Conservation (phyloP, 2,329 filamentous ascomycete genomes). For the Aspergillus sp. region DNA sequence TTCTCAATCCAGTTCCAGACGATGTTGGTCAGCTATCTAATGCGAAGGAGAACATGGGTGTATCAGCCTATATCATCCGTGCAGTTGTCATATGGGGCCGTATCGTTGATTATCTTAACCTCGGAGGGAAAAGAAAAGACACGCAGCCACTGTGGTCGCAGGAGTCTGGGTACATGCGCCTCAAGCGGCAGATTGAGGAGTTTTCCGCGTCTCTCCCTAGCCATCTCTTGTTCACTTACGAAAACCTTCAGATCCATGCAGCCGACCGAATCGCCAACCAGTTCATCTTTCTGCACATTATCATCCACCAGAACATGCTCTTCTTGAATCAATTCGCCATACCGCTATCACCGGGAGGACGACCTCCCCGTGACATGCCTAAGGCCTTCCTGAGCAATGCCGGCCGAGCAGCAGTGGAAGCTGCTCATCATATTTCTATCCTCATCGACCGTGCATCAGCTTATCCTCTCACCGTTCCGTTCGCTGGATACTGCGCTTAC, state of each 20-base stretch:
- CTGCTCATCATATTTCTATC: constrained; percentile 83
- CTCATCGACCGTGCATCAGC: constrained; percentile 78
- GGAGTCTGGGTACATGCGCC: constrained; percentile 71
- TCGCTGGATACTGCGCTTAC: constrained; percentile 93
- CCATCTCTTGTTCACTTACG: constrained; percentile 70
- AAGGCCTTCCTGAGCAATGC: constrained; percentile 75
- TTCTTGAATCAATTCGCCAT: constrained; percentile 89
- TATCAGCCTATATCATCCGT: constrained; percentile 85
- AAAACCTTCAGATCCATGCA: constrained; percentile 82
- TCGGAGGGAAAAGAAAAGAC: constrained; percentile 82
- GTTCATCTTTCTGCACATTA: constrained; percentile 88
- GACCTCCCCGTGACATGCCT: constrained; percentile 70
- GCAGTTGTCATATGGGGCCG: constrained; percentile 86
- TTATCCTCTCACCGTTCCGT: constrained; percentile 82
- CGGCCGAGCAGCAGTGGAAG: constrained; percentile 73
- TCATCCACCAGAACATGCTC: constrained; percentile 83
- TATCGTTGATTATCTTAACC: constrained; percentile 85
- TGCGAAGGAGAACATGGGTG: constrained; percentile 84
- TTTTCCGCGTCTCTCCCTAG: constrained; percentile 71
- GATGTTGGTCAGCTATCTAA: constrained; percentile 67
- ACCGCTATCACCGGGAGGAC: constrained; percentile 64
- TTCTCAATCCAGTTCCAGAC: constrained; percentile 62
- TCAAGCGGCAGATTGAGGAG: constrained; percentile 70
- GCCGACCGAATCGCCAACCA: constrained; percentile 86
- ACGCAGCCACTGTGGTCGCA: constrained; percentile 76